These are phyloP conservation scores for Closterium sp. DNA, from an alignment of 139 green algal genomes.

Conservation along the genomic window DNA sequence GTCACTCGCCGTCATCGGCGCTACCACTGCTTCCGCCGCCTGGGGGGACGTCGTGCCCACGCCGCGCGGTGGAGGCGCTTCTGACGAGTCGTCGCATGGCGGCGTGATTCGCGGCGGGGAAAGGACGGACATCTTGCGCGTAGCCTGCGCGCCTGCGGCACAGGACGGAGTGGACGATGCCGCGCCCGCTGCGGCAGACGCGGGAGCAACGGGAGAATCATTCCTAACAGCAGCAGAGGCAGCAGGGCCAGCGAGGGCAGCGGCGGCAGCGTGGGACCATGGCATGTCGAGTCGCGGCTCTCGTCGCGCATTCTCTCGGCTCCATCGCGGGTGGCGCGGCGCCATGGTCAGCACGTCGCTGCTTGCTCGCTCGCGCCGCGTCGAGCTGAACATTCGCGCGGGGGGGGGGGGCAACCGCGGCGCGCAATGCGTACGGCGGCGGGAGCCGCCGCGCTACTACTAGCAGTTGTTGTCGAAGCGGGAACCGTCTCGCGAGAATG, in stretches of 20 bases:
- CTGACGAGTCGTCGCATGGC: background rate
- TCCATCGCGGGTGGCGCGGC: background rate
- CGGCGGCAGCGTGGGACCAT: background rate
- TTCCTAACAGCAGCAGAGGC: background rate
- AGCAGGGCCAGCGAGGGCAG: background rate
- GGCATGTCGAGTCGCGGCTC: background rate
- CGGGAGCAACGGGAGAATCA: background rate
- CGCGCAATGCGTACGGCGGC: background rate
- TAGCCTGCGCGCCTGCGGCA: background rate
- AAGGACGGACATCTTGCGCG: background rate
- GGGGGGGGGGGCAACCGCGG: no score
- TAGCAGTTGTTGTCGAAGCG: background rate
- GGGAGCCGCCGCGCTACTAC: background rate
- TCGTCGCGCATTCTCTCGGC: background rate
- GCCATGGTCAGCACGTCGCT: background rate
- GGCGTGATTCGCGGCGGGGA: background rate
- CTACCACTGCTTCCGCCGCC: background rate
- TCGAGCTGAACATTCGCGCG: background rate
- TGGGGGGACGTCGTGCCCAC: background rate
- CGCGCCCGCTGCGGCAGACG: background rate
- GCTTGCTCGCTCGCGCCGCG: background rate
- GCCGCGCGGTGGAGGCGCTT: background rate
- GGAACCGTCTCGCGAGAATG: background rate
- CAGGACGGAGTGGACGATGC: background rate
- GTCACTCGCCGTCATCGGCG: background rate